phyloP scores from a whole-genome alignment of 148 eudicot genomes.

The Oxyria digyna region DNA sequence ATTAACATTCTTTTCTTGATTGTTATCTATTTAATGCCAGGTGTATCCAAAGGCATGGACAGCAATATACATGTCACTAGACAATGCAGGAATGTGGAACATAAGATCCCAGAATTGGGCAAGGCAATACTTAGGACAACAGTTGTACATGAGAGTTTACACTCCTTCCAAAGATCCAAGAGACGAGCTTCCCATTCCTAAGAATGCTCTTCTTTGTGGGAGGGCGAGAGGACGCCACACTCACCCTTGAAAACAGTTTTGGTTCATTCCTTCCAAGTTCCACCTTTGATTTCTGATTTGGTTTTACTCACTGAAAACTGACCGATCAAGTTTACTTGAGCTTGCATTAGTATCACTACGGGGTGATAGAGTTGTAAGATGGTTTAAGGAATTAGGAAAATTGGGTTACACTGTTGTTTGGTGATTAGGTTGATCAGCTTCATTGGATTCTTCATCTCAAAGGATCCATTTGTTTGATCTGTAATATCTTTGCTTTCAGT shows the following conservation, averaged over 20 bases:
- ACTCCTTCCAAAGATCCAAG: conserved; percentile 50
- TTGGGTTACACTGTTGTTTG: not conserved
- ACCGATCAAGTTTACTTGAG: not conserved
- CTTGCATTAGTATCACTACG: conserved; percentile 7
- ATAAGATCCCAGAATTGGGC: conserved; percentile 86
- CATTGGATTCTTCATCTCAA: not conserved
- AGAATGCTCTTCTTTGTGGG: conserved; percentile 86
- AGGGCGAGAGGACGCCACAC: conserved; percentile 68
- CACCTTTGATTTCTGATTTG: not conserved
- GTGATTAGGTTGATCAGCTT: conserved; percentile 6
- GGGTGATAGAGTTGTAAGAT: conserved; percentile 7
- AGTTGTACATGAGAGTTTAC: conserved; percentile 71
- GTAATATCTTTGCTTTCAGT: conserved; percentile 1
- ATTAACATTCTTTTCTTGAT: not conserved
- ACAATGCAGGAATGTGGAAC: conserved; percentile 96
- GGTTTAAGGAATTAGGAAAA: not conserved
- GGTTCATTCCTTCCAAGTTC: not conserved
- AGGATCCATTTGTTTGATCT: not conserved
- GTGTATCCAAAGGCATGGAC: conserved; percentile 90
- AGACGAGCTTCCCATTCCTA: conserved; percentile 77
- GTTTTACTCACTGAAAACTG: not conserved
- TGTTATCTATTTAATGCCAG: conserved; percentile 18
- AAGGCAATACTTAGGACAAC: conserved; percentile 83
- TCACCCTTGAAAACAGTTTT: conserved; percentile 30
- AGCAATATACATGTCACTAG: conserved; percentile 64